phyloP scores from a whole-genome alignment of 2,329 filamentous ascomycete genomes.

The Lecanoromycetidae sp. region DNA sequence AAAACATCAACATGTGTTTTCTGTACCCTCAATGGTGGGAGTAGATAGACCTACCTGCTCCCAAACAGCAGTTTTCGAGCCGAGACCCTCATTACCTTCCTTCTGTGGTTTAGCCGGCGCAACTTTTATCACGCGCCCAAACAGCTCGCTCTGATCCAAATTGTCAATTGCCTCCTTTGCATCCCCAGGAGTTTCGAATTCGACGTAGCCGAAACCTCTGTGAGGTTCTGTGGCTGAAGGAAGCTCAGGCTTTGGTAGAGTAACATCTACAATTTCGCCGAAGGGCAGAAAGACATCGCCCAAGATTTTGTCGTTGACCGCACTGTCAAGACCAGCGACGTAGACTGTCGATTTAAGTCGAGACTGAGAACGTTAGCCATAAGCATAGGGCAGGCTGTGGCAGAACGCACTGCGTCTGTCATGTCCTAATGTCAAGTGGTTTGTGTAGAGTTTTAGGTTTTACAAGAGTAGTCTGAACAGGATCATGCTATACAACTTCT shows the following conservation, averaged over 20 bases:
- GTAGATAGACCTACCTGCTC: conserved; percentile 59
- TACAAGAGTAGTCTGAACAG: background rate
- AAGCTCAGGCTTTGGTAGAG: conserved; percentile 75
- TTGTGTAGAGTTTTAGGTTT: background rate
- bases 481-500: background rate
- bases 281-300: conserved; percentile 93
- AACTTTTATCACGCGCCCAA: conserved; percentile 83
- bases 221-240: conserved; percentile 69
- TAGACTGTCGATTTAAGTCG: conserved; percentile 87
- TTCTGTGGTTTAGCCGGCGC: conserved; percentile 86
- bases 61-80: conserved; percentile 91
- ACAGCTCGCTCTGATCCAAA: conserved; percentile 95
- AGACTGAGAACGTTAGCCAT: conserved; percentile 26
- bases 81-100: conserved; percentile 72
- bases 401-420: conserved; percentile 16
- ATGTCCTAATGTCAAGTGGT: background rate
- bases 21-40: background rate
- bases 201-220: conserved; percentile 90
- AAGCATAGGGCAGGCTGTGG: background rate
- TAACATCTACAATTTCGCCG: conserved; percentile 85
- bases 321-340: conserved; percentile 73
- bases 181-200: conserved; percentile 76
- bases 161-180: conserved; percentile 95
- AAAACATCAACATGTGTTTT: conserved; percentile 9
- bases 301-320: conserved; percentile 62